Evolutionary conservation across 208 protist species (phyloP).

Genomic region (Acanthamoeba castellanii): DNA sequence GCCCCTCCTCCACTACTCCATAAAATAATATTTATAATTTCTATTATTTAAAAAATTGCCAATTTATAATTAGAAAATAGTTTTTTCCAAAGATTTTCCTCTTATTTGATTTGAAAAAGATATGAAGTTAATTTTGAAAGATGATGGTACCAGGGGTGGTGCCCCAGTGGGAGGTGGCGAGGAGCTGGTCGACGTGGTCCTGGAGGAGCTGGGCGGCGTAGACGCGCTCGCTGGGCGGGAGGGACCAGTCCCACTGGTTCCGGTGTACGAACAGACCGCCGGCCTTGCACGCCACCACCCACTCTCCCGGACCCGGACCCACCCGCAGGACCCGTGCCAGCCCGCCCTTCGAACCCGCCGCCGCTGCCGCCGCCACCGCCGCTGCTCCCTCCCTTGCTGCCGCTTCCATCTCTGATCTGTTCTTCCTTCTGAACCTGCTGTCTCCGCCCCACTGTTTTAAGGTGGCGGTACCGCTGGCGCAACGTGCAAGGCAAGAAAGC

Average conservation of each 20-base stretch:
- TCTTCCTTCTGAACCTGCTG: no score
- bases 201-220: constrained; percentile 15
- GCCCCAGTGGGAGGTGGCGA: background rate
- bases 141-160: background rate
- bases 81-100: no score
- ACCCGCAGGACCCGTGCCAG: background rate
- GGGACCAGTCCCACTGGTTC: constrained; percentile 10
- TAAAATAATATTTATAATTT: no score
- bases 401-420: background rate
- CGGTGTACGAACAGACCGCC: constrained; percentile 1
- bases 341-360: background rate
- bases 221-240: background rate
- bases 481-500: no score
- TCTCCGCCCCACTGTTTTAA: no score
- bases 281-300: background rate
- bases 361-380: background rate
- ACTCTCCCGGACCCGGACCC: background rate
- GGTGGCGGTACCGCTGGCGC: no score
- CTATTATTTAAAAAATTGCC: no score
- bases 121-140: background rate
- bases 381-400: background rate
- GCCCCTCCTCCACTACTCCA: background rate
- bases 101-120: no score
- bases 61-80: no score
- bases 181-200: constrained; percentile 17